Conservation (phyloP, 331 rosid species). For the Acacia concinna region DNA sequence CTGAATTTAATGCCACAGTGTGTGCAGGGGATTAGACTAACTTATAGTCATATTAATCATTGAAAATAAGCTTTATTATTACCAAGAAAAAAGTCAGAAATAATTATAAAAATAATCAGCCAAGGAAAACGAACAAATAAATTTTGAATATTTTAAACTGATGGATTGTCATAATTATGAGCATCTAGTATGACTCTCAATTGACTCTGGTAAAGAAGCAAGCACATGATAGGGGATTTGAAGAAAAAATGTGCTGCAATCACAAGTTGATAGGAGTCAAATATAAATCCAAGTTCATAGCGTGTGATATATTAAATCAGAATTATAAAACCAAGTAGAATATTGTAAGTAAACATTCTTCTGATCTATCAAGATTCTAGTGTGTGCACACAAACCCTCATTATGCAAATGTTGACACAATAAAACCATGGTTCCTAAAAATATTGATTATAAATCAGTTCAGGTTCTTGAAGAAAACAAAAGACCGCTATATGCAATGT, state of each 20-base stretch:
- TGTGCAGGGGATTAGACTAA: neutral
- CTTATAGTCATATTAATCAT: neutral
- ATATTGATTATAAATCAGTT: neutral
- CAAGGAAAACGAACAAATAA: neutral
- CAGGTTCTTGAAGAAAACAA: neutral
- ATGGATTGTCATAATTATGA: neutral
- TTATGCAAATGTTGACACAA: neutral
- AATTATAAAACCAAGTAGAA: neutral
- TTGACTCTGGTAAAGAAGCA: neutral
- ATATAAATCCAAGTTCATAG: neutral
- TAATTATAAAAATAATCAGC: neutral
- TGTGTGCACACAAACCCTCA: neutral
- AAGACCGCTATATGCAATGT: neutral
- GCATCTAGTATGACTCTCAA: neutral
- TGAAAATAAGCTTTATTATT: neutral
- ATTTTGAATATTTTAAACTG: neutral
- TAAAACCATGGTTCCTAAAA: neutral
- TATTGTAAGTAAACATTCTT: neutral
- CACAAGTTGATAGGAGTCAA: neutral
- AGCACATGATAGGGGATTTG: neutral
- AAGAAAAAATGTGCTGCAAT: neutral
- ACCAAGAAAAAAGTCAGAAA: neutral
- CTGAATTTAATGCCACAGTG: neutral
- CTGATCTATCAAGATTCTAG: neutral
- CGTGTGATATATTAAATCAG: neutral